Evolutionary conservation across 176 grass and related monocot genomes (phyloP), one percentile per base, ranked within the genome.

Genomic region (Eremochloa ophiuroides): DNA sequence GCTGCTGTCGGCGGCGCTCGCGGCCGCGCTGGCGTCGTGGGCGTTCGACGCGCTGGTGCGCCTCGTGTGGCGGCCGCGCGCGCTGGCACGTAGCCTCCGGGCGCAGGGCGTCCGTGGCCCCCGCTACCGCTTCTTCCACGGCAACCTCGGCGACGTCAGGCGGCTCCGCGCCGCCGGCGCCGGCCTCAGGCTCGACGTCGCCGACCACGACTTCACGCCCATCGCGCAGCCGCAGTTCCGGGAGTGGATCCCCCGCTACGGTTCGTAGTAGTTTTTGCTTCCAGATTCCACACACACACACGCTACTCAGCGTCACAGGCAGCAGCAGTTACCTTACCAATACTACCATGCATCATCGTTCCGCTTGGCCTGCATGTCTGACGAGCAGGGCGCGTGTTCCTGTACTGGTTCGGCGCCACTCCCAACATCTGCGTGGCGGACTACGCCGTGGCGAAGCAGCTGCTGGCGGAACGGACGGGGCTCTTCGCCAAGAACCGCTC

Each of bases 51-150:
- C 37, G 66, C 5, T 78, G 56, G 41, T 71, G 69, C 27, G 67
- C 17, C 71, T 84, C 18, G 65, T 64, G 34, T 89, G 90, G 90
- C 73, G 84, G 7, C 87, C 90, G 11, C 78, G 78, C 17, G 79
- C 55, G 17, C 22, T 84, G 28, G 29, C 75, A 14, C 15, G 30
- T 65, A 35, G 17, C 7, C 74, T 86, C 29, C 61, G 56, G 0
- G 46, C 71, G 76, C 90, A 92, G 74, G 87, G 90, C 62, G 50
- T 92, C 14, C 39, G 63, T 12, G 90, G 90, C 7, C 90, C 90
- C 0, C 34, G 8, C 0, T 76, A 77, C 84, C 26, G 27, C 38
- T 62, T 84, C 64, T 89, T 88, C 87, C 51, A 64, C 9, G 90
- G 90, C 10, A 89, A 22, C 46, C 69, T 87, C 16, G 17, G 62